Evolutionary conservation across 2,329 filamentous ascomycete species (phyloP), one percentile per base, ranked within the genome.

Genomic region (Paecilomyces sp.): DNA sequence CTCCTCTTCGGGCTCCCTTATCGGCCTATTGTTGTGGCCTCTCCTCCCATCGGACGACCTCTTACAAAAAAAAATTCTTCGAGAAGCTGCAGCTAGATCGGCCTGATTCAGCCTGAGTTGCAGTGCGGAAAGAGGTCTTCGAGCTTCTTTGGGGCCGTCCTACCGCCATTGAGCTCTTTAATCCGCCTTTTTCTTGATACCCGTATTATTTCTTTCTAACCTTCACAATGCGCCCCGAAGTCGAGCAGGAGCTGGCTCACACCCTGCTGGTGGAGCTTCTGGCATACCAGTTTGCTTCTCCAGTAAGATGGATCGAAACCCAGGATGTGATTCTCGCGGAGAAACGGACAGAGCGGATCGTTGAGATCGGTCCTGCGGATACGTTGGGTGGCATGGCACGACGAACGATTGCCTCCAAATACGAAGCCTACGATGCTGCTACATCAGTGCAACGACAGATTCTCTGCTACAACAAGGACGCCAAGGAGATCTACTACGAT

Each of bases 401-500:
- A 83, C 86, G 93, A 69, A 99, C 94, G 58, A 80, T 99, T 63
- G 91, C 92, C 62, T 92, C 92, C 73, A 97, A 97, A 79, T 99
- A 97, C 77, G 94, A 99, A 82, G 92, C 93, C 64, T 96, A 97
- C 79, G 94, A 99, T 79, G 94, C 94, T 59, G 94, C 94, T 63
- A 93, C 93, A 71, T 97, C 93, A 7, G 88, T 97, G 52, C 92
- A 97, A 79, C 87, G 94, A 75, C 93, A 97, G 77, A 97, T 99
- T 74, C 85, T 99, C 60, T 97, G 94, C 83, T 99, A 97, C 82
- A 97, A 96, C 83, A 99, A 99, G 78, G 94, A 99, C 73, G 90
- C 92, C 59, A 97, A 97, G 77, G 94, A 99, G 77, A 99, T 99
- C 66, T 99, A 99, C 82, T 99, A 99, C 78, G 93, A 97, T 73